Evolutionary conservation across 306 rosid species (phyloP), one percentile per base, ranked within the genome.

Genomic region (Erythrophleum fordii): DNA sequence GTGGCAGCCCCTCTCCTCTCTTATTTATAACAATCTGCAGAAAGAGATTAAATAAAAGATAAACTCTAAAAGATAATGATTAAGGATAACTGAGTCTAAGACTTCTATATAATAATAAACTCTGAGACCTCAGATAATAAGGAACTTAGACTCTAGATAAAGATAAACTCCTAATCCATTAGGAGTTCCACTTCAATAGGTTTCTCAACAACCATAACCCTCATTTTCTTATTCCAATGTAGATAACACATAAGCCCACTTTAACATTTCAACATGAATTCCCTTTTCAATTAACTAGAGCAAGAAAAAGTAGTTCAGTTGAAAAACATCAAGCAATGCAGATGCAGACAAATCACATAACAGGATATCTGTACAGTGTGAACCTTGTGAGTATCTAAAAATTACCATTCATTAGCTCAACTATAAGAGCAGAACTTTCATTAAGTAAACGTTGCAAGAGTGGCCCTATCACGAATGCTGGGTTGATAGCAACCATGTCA

Each of bases 401-500:
- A 42, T 72, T 87, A 92, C 98, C 98, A 55, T 86, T 88, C 34
- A 92, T 69, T 5, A 94, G 46, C 75, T 84, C 84, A 51, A 87
- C 46, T 81, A 91, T 62, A 13, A 73, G 76, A 31, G 87, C 87
- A 79, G 88, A 90, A 77, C 92, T 94, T 64, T 87, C 85, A 69
- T 94, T 94, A 37, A 94, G 82, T 3, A 90, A 90, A 9, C 92
- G 88, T 86, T 91, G 98, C 77, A 94, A 87, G 60, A 94, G 88
- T 82, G 97, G 92, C 62, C 97, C 98, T 2, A 84, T 70, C 76
- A 92, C 97, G 91, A 91, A 81, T 49, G 89, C 73, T 58, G 98
- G 97, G 82, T 88, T 88, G 62, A 94, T 78, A 46, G 75, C 46
- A 83, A 94, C 90, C 92, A 92, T 77, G 85, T 94, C 97, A 77